Base-by-base conservation (phyloP, 164 flowering plant species). In the Piper betle region DNA sequence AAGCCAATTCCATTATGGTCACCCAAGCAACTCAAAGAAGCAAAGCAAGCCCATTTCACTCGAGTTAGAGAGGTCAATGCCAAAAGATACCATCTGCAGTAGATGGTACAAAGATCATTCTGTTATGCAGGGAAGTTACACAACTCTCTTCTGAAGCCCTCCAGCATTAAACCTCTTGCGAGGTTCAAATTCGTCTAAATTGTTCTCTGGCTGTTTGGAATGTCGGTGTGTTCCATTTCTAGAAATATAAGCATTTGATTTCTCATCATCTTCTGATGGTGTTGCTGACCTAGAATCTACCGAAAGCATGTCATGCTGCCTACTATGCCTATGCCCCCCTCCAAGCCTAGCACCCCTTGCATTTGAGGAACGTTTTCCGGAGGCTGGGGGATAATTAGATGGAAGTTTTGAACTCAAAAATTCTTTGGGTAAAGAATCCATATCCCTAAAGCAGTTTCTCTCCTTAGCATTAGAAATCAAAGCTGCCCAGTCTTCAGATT, bases 401-500 rank as follows among this genome's bases (percentile, higher is more conserved):
- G 78, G 78, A n/a, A 33, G 39, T 66, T 81, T 85, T 5, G 84
- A 61, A 42, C 62, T 55, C 46, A 78, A 39, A 65, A 93, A 86
- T 4, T 93, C 97, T 58, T 87, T 86, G 12, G 97, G 92, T 15
- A 93, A 76, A 57, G 92, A 80, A 13, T 90, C 91, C 92, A 88
- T 88, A 65, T 81, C 86, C 70, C 79, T 62, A 62, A 79, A 88
- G 70, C 94, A 87, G 33, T 76, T 88, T 67, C 96, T 77, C 42
- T 78, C 69, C 80, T 82, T 90, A 17, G 98, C 96, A 81, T 93
- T 97, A 52, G 82, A 37, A 50, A 93, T 86, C 61, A 93, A 64
- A n/a, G 92, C 91, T 52, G 87, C 88, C 98, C 97, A 90, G 66
- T 93, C 98, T 54, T 93, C 98, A 48, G 84, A 84, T 58, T 81